phyloP scores from a whole-genome alignment of 1,284 basidiomycete species.

The Dichomitus squalens region DNA sequence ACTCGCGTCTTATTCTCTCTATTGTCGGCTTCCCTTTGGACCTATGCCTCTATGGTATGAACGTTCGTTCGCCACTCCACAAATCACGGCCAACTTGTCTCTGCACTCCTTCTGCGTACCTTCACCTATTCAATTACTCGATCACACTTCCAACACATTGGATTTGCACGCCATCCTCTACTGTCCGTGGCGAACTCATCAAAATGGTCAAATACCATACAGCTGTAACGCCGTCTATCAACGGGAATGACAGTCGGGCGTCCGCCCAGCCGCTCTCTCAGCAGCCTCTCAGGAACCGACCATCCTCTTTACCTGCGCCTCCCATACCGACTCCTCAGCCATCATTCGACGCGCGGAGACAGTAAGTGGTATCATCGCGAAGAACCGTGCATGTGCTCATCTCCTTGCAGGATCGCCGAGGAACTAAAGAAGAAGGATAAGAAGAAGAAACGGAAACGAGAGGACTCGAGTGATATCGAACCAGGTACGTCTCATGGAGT shows the following conservation, averaged over 20 bases:
- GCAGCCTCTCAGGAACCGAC: conserved; percentile 37
- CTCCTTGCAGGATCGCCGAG: conserved; percentile 35
- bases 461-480: conserved; percentile 76
- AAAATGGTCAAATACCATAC: too few relatives aligned
- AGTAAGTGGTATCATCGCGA: conserved; percentile 33
- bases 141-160: background rate
- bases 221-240: conserved; percentile 53
- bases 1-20: background rate
- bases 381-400: conserved; percentile 8
- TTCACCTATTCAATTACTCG: too few relatives aligned
- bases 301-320: conserved; percentile 40
- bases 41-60: too few relatives aligned
- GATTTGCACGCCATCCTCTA: background rate
- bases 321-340: conserved; percentile 38
- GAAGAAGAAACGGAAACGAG: conserved; percentile 85
- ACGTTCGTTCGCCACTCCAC: too few relatives aligned
- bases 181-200: background rate
- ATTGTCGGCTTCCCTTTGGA: too few relatives aligned
- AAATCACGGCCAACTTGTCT: too few relatives aligned
- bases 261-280: conserved; percentile 33
- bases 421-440: conserved; percentile 71
- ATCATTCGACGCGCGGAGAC: conserved; percentile 42
- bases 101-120: too few relatives aligned
- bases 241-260: conserved; percentile 47
- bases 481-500: conserved; percentile 40